Conservation (phyloP, 2,329 filamentous ascomycete species). For the Ceratocystis ficicola region DNA sequence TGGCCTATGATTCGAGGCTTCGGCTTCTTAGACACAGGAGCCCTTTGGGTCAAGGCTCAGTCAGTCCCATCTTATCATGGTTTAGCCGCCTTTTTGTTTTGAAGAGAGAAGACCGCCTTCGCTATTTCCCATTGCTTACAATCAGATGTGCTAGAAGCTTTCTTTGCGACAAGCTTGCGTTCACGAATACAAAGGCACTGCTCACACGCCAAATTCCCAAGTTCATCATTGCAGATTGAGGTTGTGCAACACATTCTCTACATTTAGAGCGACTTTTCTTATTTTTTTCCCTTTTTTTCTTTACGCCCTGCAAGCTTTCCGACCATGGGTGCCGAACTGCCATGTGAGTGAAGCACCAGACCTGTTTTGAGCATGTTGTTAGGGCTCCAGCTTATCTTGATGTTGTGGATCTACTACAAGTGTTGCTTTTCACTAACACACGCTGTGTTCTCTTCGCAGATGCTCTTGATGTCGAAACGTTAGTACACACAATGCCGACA, state of each 20-base stretch:
- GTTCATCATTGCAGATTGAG: background rate
- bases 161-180: background rate
- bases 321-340: conserved; percentile 38
- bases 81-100: background rate
- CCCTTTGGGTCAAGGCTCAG: conserved; percentile 4
- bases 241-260: background rate
- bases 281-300: background rate
- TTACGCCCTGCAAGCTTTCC: conserved; percentile 15
- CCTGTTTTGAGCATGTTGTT: background rate
- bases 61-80: background rate
- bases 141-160: conserved; percentile 1
- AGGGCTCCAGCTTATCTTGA: background rate
- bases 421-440: background rate
- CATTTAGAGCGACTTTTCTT: background rate
- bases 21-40: conserved; percentile 3
- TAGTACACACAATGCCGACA: conserved; percentile 27
- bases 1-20: background rate
- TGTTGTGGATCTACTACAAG: background rate
- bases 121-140: background rate
- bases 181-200: background rate
- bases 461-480: conserved; percentile 96
- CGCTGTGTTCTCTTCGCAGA: conserved; percentile 42
- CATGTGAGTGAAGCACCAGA: conserved; percentile 33
- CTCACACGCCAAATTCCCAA: background rate
- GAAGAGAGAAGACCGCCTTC: background rate